phyloP scores from a whole-genome alignment of 2,329 filamentous ascomycete species.

The Colletotrichum endophyticum region DNA sequence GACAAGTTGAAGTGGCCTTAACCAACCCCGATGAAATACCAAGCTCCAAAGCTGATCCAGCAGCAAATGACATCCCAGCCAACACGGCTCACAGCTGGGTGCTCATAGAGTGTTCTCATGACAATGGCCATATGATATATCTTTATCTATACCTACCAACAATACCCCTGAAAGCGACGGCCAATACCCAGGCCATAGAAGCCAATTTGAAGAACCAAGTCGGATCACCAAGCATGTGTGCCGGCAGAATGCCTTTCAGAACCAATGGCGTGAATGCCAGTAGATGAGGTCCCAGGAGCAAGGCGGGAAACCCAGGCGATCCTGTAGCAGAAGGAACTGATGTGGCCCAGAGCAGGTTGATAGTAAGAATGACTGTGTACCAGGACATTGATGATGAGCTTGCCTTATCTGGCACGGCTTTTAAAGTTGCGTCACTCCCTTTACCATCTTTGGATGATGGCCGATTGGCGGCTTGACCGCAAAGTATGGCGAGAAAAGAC shows the following conservation, averaged over 20 bases:
- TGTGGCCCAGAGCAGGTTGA: constrained; percentile 19
- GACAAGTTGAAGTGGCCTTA: not conserved
- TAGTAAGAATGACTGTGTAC: constrained; percentile 14
- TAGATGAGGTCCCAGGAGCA: constrained; percentile 27
- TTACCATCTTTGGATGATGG: not conserved
- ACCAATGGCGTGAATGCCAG: constrained; percentile 28
- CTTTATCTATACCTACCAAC: not conserved
- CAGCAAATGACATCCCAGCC: constrained; percentile 31
- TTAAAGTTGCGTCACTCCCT: not conserved
- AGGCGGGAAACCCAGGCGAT: constrained; percentile 18
- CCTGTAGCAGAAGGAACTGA: constrained; percentile 16
- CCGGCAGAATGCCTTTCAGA: constrained; percentile 11
- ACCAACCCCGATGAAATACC: constrained; percentile 10
- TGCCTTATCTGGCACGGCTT: not conserved
- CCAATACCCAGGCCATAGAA: constrained; percentile 15
- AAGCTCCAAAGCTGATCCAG: constrained; percentile 25
- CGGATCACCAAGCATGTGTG: constrained; percentile 4
- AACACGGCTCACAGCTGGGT: constrained; percentile 30
- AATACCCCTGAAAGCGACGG: not conserved
- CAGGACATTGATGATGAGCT: not conserved
- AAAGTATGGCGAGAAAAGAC: constrained; percentile 28
- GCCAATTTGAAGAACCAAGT: not conserved
- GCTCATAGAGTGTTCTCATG: constrained; percentile 22
- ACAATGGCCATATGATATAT: constrained; percentile 10
- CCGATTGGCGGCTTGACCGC: not conserved